These are phyloP conservation scores for Mortierella sp. DNA, from an alignment of 371 early-diverging fungal genomes.

Conservation along the genomic window DNA sequence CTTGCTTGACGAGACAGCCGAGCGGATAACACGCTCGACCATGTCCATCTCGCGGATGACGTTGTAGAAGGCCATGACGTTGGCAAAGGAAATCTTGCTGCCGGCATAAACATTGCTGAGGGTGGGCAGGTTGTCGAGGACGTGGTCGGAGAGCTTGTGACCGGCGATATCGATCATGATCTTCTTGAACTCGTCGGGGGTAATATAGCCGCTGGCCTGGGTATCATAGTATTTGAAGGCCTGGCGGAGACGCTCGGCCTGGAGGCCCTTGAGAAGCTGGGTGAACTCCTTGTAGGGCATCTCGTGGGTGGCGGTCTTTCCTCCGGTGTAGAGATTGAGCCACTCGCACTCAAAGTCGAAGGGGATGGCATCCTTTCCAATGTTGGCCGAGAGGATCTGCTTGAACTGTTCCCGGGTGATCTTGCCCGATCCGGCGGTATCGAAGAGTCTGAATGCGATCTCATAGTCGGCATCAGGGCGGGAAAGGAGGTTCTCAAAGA, in stretches of 20 bases:
- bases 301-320: constrained; percentile 68
- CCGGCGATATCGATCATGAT: constrained; percentile 76
- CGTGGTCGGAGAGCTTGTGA: constrained; percentile 79
- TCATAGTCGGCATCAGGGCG: constrained; percentile 89
- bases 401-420: constrained; percentile 79
- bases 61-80: constrained; percentile 81
- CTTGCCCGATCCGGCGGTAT: constrained; percentile 72
- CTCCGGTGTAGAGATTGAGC: constrained; percentile 78
- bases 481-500: constrained; percentile 80
- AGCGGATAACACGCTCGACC: constrained; percentile 74
- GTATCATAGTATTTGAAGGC: constrained; percentile 83
- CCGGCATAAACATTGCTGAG: constrained; percentile 74
- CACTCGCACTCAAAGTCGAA: constrained; percentile 84
- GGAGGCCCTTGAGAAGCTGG: constrained; percentile 86
- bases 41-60: constrained; percentile 81
- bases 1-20: constrained; percentile 65
- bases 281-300: constrained; percentile 84
- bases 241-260: constrained; percentile 83
- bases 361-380: constrained; percentile 71
- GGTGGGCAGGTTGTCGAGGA: constrained; percentile 79
- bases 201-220: constrained; percentile 75
- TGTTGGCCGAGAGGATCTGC: constrained; percentile 68
- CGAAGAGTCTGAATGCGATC: constrained; percentile 83
- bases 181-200: constrained; percentile 74
- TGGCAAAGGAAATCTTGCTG: constrained; percentile 74